Evolutionary conservation across 768 basidiomycete genomes (phyloP).

Genomic region (Tephrocybe sp.): DNA sequence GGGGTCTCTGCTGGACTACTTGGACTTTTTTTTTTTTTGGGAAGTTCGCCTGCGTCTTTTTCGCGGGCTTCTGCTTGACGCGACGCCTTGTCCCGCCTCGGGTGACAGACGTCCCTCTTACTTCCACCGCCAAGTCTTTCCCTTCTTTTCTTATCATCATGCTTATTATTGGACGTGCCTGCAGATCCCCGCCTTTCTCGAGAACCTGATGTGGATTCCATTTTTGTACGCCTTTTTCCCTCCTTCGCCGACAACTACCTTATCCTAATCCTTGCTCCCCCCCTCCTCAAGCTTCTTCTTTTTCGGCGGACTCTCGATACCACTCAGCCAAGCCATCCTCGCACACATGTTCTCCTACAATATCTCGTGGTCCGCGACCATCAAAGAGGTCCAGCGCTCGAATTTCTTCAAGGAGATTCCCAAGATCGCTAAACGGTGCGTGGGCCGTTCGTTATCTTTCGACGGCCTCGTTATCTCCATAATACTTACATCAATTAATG

Average conservation of each 20-base stretch:
- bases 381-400: conserved; percentile 82
- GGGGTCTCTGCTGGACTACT: no score
- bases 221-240: conserved; percentile 61
- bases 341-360: conserved; percentile 63
- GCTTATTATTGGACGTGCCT: background rate
- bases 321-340: conserved; percentile 65
- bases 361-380: conserved; percentile 57
- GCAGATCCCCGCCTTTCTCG: conserved; percentile 46
- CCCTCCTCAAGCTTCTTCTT: conserved; percentile 62
- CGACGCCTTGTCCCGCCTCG: no score
- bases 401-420: conserved; percentile 94
- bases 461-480: conserved; percentile 30
- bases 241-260: background rate
- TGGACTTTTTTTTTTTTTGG: background rate
- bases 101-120: no score
- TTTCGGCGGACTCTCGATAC: conserved; percentile 75
- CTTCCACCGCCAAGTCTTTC: no score
- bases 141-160: no score
- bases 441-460: conserved; percentile 28
- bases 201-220: conserved; percentile 68
- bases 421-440: conserved; percentile 72
- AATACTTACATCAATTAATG: no score
- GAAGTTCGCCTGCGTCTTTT: background rate
- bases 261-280: background rate
- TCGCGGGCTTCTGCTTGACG: no score